Evolutionary conservation across 768 basidiomycete genomes (phyloP), one percentile per base, ranked within the genome.

Genomic region (Xerocomus potaroensis): DNA sequence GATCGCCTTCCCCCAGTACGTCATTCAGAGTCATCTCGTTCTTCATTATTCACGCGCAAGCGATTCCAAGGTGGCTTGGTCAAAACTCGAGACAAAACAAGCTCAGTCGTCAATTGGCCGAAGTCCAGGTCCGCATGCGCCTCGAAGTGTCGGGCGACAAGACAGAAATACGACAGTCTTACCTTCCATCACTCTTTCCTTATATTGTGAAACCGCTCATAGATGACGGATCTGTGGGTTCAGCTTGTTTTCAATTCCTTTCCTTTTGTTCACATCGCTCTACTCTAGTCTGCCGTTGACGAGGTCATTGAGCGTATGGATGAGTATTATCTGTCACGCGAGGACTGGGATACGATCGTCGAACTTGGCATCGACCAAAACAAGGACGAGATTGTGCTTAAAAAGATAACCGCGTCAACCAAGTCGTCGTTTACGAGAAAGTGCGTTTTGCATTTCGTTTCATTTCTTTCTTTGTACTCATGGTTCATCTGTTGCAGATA

Each of bases 341-440:
- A 98, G 23, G 95, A 98, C 59, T 98, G 94, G 95, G 96, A 99
- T 58, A 84, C 91, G 9, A 74, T 98, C 43, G 79, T 98, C 43
- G 95, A 98, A 62, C 77, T 99, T 8, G 96, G 95, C 1, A 78
- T 99, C 8, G 96, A 81, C 47, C 76, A 85, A 6, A 77, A 83
- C 60, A 80, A 78, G 48, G 89, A 90, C 40, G 87, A 87, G 0
- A 6, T 69, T 2, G 76, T 95, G 10, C 67, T 88, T 58, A 96
- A 95, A 73, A 87, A 86, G 68, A 91, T 99, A 24, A 70, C 89
- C 0, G 57, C 84, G 0, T 79, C 85, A 0, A 84, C 86, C 36
- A 99, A 99, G 72, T 68, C 86, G 0, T 71, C 86, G 0, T 83
- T 99, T 51, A 98, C 96, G 2, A 79, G 72, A 64, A 91, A 83